phyloP scores from a whole-genome alignment of 768 basidiomycete genomes.

The Lentinula detonsa region DNA sequence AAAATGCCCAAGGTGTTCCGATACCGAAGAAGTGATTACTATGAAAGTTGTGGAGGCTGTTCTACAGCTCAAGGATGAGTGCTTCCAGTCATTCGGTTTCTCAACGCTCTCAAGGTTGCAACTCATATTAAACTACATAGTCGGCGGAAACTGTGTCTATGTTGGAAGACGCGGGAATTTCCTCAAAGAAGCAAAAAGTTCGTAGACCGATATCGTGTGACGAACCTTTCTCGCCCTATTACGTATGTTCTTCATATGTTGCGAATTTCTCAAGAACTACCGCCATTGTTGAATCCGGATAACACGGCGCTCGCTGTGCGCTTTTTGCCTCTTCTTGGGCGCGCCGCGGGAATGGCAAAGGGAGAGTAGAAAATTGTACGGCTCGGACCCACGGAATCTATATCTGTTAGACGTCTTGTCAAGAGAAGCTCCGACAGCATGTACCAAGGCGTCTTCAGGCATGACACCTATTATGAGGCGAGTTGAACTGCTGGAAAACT shows the following conservation, averaged over 20 bases:
- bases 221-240: not conserved
- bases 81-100: too few relatives aligned
- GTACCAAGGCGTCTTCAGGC: not conserved
- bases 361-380: not conserved
- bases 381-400: not conserved
- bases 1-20: too few relatives aligned
- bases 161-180: not conserved
- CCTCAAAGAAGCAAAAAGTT: too few relatives aligned
- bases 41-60: not conserved
- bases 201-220: not conserved
- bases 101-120: too few relatives aligned
- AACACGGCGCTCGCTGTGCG: not conserved
- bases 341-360: not conserved
- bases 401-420: not conserved
- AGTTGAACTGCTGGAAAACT: too few relatives aligned
- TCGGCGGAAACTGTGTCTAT: too few relatives aligned
- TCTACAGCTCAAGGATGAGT: not conserved
- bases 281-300: not conserved
- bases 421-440: too few relatives aligned
- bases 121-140: too few relatives aligned
- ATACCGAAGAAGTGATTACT: too few relatives aligned
- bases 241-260: not conserved
- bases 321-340: not conserved
- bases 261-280: not conserved
- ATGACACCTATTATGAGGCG: not conserved